A percentile compares a stretch with the other conserved stretches of the same genome.
Evolutionary conservation across 1,284 basidiomycete genomes (phyloP).

Genomic region (Microbotryum saponariae): DNA sequence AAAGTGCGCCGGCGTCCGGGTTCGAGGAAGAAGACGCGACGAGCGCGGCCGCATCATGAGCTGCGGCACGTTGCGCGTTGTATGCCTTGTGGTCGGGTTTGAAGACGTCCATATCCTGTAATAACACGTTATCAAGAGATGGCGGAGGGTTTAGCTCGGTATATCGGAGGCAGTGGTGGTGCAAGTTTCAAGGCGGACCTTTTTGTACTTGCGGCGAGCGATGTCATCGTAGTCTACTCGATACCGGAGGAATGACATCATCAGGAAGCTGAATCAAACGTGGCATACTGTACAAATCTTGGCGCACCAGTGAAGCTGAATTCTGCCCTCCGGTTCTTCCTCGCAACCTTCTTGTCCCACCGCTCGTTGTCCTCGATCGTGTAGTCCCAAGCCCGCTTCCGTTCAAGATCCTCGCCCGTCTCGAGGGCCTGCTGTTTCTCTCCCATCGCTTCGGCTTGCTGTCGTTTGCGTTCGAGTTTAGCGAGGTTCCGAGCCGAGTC

Average conservation of each 20-base stretch:
- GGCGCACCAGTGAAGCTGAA: constrained; percentile 64
- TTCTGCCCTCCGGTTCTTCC: constrained; percentile 67
- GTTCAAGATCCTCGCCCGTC: constrained; percentile 59
- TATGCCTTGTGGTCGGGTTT: constrained; percentile 81
- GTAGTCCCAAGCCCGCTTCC: constrained; percentile 86
- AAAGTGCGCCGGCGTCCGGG: constrained; percentile 44
- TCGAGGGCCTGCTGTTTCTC: constrained; percentile 81
- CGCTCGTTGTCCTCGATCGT: constrained; percentile 87
- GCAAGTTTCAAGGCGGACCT: constrained; percentile 3
- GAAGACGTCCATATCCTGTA: constrained; percentile 67
- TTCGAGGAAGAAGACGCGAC: constrained; percentile 29
- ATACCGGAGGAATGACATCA: not conserved
- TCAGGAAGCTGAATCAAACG: not conserved
- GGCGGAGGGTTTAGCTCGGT: not conserved
- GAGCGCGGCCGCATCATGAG: constrained; percentile 38
- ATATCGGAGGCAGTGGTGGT: not conserved
- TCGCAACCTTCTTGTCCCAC: constrained; percentile 79
- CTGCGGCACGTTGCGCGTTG: constrained; percentile 75
- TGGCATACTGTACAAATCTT: constrained; percentile 34
- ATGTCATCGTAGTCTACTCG: constrained; percentile 74
- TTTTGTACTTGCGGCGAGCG: constrained; percentile 80
- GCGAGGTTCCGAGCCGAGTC: constrained; percentile 66
- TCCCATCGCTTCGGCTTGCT: constrained; percentile 77
- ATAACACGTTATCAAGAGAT: not conserved
- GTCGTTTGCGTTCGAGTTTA: constrained; percentile 74